phyloP scores from a whole-genome alignment of 495 filamentous ascomycete species.

The Copromyces sp. region DNA sequence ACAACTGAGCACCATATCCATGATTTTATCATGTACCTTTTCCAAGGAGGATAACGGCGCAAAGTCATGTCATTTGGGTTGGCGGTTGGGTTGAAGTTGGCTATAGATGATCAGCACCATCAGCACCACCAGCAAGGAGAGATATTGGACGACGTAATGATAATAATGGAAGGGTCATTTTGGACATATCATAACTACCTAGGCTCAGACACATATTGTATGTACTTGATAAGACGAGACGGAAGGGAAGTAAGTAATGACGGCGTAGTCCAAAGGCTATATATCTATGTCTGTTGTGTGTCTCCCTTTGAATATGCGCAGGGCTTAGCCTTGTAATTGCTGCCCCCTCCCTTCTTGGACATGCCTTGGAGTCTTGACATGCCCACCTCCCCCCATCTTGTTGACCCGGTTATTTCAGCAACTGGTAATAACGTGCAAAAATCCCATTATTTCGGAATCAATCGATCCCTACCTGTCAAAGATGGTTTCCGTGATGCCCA shows the following conservation, averaged over 20 bases:
- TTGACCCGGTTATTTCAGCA: too few relatives aligned
- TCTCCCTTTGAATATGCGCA: not conserved
- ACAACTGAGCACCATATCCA: not conserved
- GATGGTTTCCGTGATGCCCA: not conserved
- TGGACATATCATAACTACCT: not conserved
- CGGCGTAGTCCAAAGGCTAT: not conserved
- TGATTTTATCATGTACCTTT: not conserved
- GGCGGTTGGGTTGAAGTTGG: not conserved
- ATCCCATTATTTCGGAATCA: too few relatives aligned
- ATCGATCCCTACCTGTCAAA: too few relatives aligned
- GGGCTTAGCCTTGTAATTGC: not conserved
- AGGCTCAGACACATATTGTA: not conserved
- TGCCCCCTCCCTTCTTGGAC: not conserved
- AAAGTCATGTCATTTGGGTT: not conserved
- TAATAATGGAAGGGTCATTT: not conserved
- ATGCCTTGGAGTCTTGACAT: too few relatives aligned
- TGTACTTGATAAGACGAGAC: not conserved
- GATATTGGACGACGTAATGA: not conserved
- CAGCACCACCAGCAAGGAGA: not conserved
- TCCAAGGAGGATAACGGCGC: not conserved
- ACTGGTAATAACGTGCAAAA: too few relatives aligned
- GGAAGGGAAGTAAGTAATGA: not conserved
- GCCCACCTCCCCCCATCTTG: too few relatives aligned
- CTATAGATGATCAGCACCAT: not conserved
- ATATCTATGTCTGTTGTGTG: not conserved